Evolutionary conservation across 139 green algal genomes (phyloP).

Genomic region (Chlamydomonas sp.): DNA sequence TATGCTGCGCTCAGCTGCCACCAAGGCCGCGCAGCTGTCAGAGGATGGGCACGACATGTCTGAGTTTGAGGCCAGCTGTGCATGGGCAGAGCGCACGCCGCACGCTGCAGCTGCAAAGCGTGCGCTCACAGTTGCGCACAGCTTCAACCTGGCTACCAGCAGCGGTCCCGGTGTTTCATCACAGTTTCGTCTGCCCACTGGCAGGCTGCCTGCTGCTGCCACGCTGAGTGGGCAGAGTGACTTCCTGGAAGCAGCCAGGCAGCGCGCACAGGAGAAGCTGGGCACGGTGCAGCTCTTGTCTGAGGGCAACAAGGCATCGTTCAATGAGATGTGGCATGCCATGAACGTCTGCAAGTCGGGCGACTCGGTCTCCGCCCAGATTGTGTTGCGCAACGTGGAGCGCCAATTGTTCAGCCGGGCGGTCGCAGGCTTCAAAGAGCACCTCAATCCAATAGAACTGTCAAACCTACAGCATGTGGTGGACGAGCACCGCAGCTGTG

Average conservation of each 20-base stretch:
- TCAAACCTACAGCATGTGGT: constrained; percentile 28
- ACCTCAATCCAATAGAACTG: no score
- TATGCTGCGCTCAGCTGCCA: constrained; percentile 25
- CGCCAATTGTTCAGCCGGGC: constrained; percentile 27
- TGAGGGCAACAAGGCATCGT: no score
- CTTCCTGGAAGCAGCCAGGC: background rate
- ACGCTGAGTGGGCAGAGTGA: background rate
- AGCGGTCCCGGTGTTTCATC: background rate
- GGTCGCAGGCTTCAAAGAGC: no score
- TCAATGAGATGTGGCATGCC: no score
- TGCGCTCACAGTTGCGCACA: background rate
- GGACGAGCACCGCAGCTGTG: constrained; percentile 26
- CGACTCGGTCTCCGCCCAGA: no score
- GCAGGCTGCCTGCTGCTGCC: constrained; percentile 7
- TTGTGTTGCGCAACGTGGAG: constrained; percentile 29
- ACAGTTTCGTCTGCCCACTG: background rate
- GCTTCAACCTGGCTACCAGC: no score
- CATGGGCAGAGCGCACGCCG: background rate
- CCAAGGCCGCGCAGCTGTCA: constrained; percentile 24
- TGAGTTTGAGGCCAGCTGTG: constrained; percentile 19
- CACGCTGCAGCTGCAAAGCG: constrained; percentile 5
- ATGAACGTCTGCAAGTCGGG: no score
- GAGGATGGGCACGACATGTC: constrained; percentile 14
- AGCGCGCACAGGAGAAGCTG: background rate
- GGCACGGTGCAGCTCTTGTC: background rate